Evolutionary conservation across 148 eudicot genomes (phyloP).

Genomic region (Nepenthes mirabilis): DNA sequence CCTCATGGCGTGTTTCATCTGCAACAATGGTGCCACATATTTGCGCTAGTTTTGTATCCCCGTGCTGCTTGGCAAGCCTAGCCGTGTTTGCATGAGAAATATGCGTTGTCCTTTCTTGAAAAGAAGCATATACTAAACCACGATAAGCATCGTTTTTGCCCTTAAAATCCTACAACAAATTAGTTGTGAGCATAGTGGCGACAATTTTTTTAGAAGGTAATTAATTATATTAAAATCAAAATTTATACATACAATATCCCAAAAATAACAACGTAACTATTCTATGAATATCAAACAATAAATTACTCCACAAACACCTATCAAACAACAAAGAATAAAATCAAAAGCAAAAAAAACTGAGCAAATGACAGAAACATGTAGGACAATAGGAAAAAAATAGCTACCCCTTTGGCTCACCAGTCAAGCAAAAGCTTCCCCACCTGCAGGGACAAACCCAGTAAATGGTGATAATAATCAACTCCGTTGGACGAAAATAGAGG

Average conservation of each 20-base stretch:
- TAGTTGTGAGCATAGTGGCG: background rate
- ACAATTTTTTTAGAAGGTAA: background rate
- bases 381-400: too few relatives aligned
- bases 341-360: too few relatives aligned
- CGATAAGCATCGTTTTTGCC: constrained; percentile 19
- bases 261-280: background rate
- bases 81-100: constrained; percentile 31
- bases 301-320: too few relatives aligned
- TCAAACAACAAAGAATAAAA: too few relatives aligned
- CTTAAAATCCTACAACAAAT: constrained; percentile 8
- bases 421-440: too few relatives aligned
- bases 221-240: too few relatives aligned
- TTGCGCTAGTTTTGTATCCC: constrained; percentile 19
- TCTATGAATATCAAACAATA: background rate
- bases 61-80: constrained; percentile 16
- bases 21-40: constrained; percentile 25
- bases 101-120: constrained; percentile 24
- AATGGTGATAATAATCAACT: too few relatives aligned
- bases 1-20: constrained; percentile 32
- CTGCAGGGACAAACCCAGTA: too few relatives aligned
- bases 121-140: constrained; percentile 25
- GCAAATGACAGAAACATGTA: too few relatives aligned
- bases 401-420: too few relatives aligned
- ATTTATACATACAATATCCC: background rate
- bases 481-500: too few relatives aligned